Evolutionary conservation across 2,329 filamentous ascomycete genomes (phyloP).

Genomic region (Diaporthe amygdali): DNA sequence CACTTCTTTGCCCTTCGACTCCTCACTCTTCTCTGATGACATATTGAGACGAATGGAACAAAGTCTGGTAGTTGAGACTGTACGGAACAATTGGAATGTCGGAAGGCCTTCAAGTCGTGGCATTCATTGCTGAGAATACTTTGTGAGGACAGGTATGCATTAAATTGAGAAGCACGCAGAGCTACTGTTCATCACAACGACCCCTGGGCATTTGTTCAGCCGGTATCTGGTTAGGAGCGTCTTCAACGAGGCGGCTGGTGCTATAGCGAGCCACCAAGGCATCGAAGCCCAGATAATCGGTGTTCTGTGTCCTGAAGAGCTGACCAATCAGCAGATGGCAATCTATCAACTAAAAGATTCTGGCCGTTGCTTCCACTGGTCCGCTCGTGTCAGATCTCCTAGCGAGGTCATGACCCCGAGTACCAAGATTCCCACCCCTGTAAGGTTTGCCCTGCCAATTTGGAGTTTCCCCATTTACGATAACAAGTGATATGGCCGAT

Average conservation of each 20-base stretch:
- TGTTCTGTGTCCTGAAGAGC: not conserved
- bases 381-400: not conserved
- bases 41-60: not conserved
- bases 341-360: not conserved
- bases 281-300: not conserved
- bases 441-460: not conserved
- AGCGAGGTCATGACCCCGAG: not conserved
- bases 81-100: not conserved
- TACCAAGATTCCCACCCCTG: not conserved
- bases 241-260: not conserved
- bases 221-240: not conserved
- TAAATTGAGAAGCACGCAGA: not conserved
- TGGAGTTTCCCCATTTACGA: conserved; percentile 10
- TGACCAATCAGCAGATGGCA: not conserved
- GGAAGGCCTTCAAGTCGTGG: not conserved
- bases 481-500: not conserved
- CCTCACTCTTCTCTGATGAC: not conserved
- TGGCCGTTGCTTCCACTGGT: not conserved
- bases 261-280: not conserved
- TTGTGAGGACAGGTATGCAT: not conserved
- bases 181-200: not conserved
- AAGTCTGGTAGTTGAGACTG: not conserved
- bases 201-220: not conserved
- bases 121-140: not conserved
- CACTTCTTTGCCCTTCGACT: conserved; percentile 2